These are phyloP conservation scores for Blastomyces gilchristii DNA, from an alignment of 2,329 filamentous ascomycete species.

Conservation along the genomic window DNA sequence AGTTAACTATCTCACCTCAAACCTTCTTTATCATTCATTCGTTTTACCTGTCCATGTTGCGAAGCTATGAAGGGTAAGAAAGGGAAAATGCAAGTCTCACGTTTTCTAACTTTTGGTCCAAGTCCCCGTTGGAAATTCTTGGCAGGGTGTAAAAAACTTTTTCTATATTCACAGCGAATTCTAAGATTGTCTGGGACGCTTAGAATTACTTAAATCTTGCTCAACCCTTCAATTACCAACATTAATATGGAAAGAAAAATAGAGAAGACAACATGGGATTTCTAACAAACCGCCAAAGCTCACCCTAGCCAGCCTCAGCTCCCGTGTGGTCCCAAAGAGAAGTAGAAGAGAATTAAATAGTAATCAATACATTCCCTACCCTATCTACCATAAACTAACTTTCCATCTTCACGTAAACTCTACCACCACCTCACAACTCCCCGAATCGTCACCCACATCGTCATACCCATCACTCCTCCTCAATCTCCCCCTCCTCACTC, in stretches of 20 bases:
- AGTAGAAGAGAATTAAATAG: not conserved
- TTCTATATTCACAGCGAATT: too few species aligned
- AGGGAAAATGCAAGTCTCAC: not conserved
- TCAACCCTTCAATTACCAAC: not conserved
- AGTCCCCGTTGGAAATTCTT: too few species aligned
- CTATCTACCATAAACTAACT: not conserved
- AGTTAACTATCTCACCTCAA: not conserved
- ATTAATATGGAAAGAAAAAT: too few species aligned
- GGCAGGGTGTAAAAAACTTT: too few species aligned
- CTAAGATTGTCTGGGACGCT: too few species aligned
- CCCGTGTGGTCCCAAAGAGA: not conserved
- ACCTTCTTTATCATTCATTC: not conserved
- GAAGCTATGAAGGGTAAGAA: not conserved
- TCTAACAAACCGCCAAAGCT: too few species aligned
- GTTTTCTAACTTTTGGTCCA: too few species aligned
- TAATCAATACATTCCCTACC: not conserved
- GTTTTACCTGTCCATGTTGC: not conserved
- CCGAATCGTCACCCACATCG: not conserved
- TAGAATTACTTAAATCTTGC: too few species aligned
- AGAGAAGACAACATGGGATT: not conserved
- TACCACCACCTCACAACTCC: not conserved
- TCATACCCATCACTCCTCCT: conserved; percentile 49
- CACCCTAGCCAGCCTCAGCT: not conserved
- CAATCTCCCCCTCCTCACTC: conserved; percentile 96
- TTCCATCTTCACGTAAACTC: not conserved